Conservation (phyloP, 2,329 filamentous ascomycete species). For the Thermoascus crustaceus region DNA sequence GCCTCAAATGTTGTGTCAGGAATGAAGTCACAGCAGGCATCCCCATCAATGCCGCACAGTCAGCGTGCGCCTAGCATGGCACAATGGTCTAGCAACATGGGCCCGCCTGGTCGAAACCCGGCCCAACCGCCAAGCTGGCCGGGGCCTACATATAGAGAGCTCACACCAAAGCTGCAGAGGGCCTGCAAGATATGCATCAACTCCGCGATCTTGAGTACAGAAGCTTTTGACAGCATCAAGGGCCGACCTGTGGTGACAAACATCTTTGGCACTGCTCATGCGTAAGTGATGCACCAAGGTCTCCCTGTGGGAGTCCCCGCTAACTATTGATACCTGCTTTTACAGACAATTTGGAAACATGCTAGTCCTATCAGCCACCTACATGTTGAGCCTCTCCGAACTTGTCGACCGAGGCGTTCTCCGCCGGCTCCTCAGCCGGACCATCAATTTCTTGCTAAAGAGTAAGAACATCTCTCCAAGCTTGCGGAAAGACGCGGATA, state of each 20-base stretch:
- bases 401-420: slow-evolving; percentile 53
- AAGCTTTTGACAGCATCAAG: slow-evolving; percentile 61
- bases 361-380: slow-evolving; percentile 77
- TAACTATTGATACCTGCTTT: slow-evolving; percentile 15
- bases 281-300: slow-evolving; percentile 56
- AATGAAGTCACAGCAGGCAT: slow-evolving; percentile 27
- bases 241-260: slow-evolving; percentile 82
- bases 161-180: slow-evolving; percentile 42
- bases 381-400: slow-evolving; percentile 55
- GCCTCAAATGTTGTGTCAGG: slow-evolving; percentile 16
- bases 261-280: slow-evolving; percentile 88
- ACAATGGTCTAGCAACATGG: slow-evolving; percentile 27
- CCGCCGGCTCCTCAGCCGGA: slow-evolving; percentile 57
- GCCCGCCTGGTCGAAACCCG: slow-evolving; percentile 17
- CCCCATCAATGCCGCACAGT: slow-evolving; percentile 25
- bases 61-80: slow-evolving; percentile 23
- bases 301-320: slow-evolving; percentile 15
- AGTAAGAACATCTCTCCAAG: slow-evolving; percentile 67
- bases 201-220: slow-evolving; percentile 75
- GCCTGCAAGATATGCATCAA: slow-evolving; percentile 57
- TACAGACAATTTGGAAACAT: slow-evolving; percentile 92
- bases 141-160: slow-evolving; percentile 25
- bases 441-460: slow-evolving; percentile 65
- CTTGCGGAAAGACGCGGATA: slow-evolving; percentile 63
- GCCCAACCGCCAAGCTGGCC: slow-evolving; percentile 6